A percentile compares a stretch with the other conserved stretches of the same genome.
Evolutionary conservation across 2,329 filamentous ascomycete species (phyloP).

Genomic region (Aspergillus sp.): DNA sequence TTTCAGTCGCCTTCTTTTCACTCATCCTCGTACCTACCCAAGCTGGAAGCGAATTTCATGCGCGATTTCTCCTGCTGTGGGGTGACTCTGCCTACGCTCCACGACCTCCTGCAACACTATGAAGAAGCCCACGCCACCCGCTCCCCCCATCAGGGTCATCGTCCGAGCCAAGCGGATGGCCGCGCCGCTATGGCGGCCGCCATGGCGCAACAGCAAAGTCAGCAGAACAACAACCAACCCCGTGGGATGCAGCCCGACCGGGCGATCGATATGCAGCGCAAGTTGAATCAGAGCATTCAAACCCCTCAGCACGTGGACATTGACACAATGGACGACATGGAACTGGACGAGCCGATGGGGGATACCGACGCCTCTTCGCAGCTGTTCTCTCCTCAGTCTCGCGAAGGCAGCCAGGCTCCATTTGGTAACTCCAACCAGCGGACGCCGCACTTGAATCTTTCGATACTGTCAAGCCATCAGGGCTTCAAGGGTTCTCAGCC

Average conservation of each 20-base stretch:
- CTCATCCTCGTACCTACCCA: conserved; percentile 93
- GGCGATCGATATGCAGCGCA: conserved; percentile 36
- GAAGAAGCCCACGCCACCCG: conserved; percentile 88
- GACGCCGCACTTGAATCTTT: conserved; percentile 74
- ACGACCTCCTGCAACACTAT: conserved; percentile 94
- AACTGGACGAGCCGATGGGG: conserved; percentile 82
- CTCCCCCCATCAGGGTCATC: conserved; percentile 49
- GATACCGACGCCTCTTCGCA: conserved; percentile 38
- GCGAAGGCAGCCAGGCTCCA: conserved; percentile 64
- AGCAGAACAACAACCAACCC: conserved; percentile 40
- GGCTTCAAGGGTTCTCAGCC: conserved; percentile 83
- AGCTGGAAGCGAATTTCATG: conserved; percentile 97
- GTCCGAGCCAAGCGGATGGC: conserved; percentile 52
- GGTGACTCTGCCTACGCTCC: conserved; percentile 81
- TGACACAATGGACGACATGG: conserved; percentile 90
- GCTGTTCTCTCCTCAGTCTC: conserved; percentile 59
- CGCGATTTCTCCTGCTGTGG: conserved; percentile 95
- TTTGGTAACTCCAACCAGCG: conserved; percentile 56
- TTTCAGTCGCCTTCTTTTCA: conserved; percentile 94
- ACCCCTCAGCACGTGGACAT: conserved; percentile 56
- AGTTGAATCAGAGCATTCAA: conserved; percentile 33
- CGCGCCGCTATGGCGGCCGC: conserved; percentile 49
- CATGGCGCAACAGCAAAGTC: conserved; percentile 51
- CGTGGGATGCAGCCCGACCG: conserved; percentile 35
- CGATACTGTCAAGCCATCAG: conserved; percentile 71